Percentiles rank a stretch among this genome's conserved stretches.
These are phyloP conservation scores for Lentinula sp. DNA, from an alignment of 768 basidiomycete genomes.

Conservation along the genomic window DNA sequence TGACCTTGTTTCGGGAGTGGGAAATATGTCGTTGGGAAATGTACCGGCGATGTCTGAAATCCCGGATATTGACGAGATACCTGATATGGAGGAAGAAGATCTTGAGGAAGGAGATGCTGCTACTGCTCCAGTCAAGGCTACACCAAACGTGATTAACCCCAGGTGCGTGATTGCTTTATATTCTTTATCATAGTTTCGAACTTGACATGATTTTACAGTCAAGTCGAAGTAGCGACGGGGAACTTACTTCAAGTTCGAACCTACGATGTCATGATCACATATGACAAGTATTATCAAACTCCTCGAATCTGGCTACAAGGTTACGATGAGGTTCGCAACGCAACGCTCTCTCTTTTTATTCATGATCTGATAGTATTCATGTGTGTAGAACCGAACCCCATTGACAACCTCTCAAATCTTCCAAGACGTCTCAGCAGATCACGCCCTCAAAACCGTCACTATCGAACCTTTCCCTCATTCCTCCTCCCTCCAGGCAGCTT, in stretches of 20 bases:
- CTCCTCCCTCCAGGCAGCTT: slow-evolving; percentile 76
- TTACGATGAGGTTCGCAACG: slow-evolving; percentile 77
- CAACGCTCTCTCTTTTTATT: not conserved
- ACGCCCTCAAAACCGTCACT: slow-evolving; percentile 97
- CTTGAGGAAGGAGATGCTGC: slow-evolving; percentile 88
- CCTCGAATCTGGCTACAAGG: slow-evolving; percentile 97
- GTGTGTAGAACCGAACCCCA: slow-evolving; percentile 72
- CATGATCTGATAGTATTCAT: slow-evolving; percentile 7
- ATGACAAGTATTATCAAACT: slow-evolving; percentile 99
- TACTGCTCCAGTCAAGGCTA: slow-evolving; percentile 54
- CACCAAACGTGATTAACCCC: slow-evolving; percentile 34
- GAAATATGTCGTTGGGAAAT: slow-evolving; percentile 36
- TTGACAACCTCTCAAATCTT: slow-evolving; percentile 89
- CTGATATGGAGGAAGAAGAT: slow-evolving; percentile 97
- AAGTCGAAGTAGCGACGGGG: slow-evolving; percentile 61
- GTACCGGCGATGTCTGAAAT: slow-evolving; percentile 43
- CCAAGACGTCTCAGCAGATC: slow-evolving; percentile 95
- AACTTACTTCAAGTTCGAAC: slow-evolving; percentile 94
- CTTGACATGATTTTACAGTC: slow-evolving; percentile 26
- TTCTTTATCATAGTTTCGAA: not conserved
- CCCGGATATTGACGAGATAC: slow-evolving; percentile 96
- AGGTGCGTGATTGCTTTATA: slow-evolving; percentile 32
- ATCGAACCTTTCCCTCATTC: slow-evolving; percentile 98
- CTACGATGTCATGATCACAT: slow-evolving; percentile 99
- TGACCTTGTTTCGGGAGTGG: slow-evolving; percentile 37